These are phyloP conservation scores for Cutaneotrichosporon sp. DNA, from an alignment of 1,284 basidiomycete genomes.

Conservation along the genomic window DNA sequence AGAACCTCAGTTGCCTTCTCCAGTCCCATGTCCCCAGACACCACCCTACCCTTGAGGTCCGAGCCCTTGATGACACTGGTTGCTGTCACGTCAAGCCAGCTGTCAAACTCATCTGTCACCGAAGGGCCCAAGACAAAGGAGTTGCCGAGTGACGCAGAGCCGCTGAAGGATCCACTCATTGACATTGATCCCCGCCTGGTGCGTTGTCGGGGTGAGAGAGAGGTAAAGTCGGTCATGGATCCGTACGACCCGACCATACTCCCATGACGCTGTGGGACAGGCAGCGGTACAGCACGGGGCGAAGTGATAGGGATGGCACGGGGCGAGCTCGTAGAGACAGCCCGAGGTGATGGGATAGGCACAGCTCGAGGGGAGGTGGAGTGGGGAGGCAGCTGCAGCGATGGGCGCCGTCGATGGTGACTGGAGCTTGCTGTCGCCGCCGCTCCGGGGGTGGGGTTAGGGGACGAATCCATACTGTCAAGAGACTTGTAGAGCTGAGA, in stretches of 20 bases:
- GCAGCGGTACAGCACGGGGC: slow-evolving; percentile 19
- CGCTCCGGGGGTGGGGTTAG: neutral
- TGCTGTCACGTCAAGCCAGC: slow-evolving; percentile 26
- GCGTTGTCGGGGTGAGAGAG: slow-evolving; percentile 8
- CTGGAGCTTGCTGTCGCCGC: neutral
- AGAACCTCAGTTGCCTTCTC: slow-evolving; percentile 39
- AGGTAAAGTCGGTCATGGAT: slow-evolving; percentile 15
- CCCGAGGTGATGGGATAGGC: neutral
- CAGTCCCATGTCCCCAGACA: slow-evolving; percentile 23
- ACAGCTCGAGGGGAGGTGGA: neutral
- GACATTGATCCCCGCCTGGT: slow-evolving; percentile 1
- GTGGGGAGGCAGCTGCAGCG: slow-evolving; percentile 9
- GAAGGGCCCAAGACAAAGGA: slow-evolving; percentile 15
- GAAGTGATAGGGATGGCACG: slow-evolving; percentile 15
- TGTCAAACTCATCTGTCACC: slow-evolving; percentile 14
- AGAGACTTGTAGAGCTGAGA: neutral
- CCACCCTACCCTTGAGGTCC: neutral
- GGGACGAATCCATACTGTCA: neutral
- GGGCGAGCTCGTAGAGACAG: slow-evolving; percentile 6
- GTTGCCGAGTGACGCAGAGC: slow-evolving; percentile 10
- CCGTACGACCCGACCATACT: slow-evolving; percentile 20
- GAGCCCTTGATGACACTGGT: slow-evolving; percentile 6
- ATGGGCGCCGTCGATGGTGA: slow-evolving; percentile 12
- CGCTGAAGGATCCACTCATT: slow-evolving; percentile 10
- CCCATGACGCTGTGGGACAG: slow-evolving; percentile 28